Evolutionary conservation across 352 stramenopile genomes (phyloP).

Genomic region (Lagenidium giganteum): DNA sequence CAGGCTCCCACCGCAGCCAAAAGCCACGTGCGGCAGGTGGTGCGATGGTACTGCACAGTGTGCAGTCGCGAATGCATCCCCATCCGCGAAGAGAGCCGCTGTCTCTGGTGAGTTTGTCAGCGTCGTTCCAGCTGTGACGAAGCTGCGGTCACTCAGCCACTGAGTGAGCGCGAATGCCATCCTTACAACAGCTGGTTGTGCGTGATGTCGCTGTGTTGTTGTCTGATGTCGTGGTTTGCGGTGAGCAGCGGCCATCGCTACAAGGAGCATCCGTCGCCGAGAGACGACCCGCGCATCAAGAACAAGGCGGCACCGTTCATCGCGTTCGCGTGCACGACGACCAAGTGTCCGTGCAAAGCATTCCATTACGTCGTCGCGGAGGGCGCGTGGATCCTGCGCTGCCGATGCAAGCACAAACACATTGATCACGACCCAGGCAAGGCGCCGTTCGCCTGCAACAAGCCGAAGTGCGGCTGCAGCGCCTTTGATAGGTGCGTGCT

Average conservation of each 20-base stretch:
- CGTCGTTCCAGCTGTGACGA: background rate
- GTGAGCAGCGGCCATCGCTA: constrained; percentile 53
- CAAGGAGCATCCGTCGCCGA: constrained; percentile 56
- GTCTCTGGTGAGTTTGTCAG: constrained; percentile 45
- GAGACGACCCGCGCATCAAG: constrained; percentile 31
- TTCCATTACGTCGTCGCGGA: constrained; percentile 84
- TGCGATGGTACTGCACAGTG: constrained; percentile 55
- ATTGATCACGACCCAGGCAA: constrained; percentile 50
- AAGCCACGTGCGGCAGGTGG: constrained; percentile 15
- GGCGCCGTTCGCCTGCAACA: constrained; percentile 40
- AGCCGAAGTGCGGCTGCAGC: constrained; percentile 46
- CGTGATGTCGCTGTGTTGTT: background rate
- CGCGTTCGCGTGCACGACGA: constrained; percentile 48
- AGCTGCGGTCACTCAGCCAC: too few relatives aligned
- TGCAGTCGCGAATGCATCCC: constrained; percentile 76
- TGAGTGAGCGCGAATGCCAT: too few relatives aligned
- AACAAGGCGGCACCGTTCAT: constrained; percentile 19
- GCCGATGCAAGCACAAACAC: constrained; percentile 79
- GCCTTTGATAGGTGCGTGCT: constrained; percentile 61
- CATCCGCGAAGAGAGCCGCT: constrained; percentile 70
- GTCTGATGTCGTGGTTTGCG: background rate
- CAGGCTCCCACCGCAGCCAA: background rate
- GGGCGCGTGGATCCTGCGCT: constrained; percentile 75
- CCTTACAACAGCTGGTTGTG: too few relatives aligned
- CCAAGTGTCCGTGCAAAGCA: constrained; percentile 41